These are phyloP conservation scores for Diaporthe citriasiana DNA, from an alignment of 2,329 filamentous ascomycete species.

Conservation along the genomic window DNA sequence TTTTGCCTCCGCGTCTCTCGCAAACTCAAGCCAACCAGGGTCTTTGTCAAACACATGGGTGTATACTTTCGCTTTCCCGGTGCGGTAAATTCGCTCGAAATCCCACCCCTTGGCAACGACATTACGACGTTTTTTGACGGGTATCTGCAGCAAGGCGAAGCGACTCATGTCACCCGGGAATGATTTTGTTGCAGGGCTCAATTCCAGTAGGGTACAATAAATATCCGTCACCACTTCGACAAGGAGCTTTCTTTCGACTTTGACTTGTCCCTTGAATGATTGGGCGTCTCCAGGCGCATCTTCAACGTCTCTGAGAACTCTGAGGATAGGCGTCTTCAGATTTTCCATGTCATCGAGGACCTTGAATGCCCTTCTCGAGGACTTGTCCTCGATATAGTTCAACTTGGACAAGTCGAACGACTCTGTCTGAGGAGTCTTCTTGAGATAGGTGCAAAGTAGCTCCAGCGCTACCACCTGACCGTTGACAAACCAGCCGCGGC, in stretches of 20 bases:
- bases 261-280: background rate
- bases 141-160: background rate
- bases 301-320: background rate
- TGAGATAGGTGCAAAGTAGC: background rate
- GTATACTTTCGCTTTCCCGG: background rate
- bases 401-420: slow-evolving; percentile 6
- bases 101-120: background rate
- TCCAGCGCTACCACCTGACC: background rate
- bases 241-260: background rate
- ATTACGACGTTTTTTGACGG: background rate
- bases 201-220: background rate
- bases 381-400: background rate
- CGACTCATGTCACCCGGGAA: background rate
- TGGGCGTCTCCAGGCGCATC: background rate
- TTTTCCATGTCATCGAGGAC: background rate
- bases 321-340: background rate
- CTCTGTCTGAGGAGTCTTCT: background rate
- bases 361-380: background rate
- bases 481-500: slow-evolving; percentile 3
- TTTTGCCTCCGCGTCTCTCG: background rate
- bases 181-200: too few relatives aligned
- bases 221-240: background rate
- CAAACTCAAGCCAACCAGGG: background rate
- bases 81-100: background rate
- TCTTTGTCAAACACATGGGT: background rate